Conservation (phyloP, 1,139 yeast genomes). For the Ogataea hybrid region DNA sequence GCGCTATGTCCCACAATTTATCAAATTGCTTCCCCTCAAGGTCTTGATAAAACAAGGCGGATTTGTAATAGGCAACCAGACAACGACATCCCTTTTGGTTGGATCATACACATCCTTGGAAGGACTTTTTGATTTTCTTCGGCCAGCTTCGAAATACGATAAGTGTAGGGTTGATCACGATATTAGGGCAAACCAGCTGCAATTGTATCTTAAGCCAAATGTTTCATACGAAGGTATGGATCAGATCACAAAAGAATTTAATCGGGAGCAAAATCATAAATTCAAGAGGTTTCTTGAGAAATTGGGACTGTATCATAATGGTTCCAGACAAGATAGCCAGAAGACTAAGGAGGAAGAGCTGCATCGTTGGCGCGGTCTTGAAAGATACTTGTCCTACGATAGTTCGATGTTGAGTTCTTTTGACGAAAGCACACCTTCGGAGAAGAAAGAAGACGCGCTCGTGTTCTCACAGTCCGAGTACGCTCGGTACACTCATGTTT, state of each 20-base stretch:
- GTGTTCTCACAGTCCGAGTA: conserved; percentile 56
- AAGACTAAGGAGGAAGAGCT: conserved; percentile 7
- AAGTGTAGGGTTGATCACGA: conserved; percentile 46
- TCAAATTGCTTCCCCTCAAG: conserved; percentile 35
- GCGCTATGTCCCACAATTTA: conserved; percentile 7
- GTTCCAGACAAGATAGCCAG: neutral
- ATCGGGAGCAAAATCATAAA: neutral
- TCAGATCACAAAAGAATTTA: conserved; percentile 12
- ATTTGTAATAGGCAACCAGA: conserved; percentile 71
- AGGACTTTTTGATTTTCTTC: conserved; percentile 60
- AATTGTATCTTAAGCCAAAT: conserved; percentile 66
- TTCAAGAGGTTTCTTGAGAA: conserved; percentile 3
- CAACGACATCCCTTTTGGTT: conserved; percentile 71
- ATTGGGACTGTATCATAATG: conserved; percentile 1
- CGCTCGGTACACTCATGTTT: conserved; percentile 72
- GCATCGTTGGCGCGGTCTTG: conserved; percentile 35
- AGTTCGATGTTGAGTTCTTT: neutral
- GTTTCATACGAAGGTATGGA: conserved; percentile 44
- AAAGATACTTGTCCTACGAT: conserved; percentile 25
- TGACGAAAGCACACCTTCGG: neutral
- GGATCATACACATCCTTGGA: conserved; percentile 54
- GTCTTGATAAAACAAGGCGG: conserved; percentile 55
- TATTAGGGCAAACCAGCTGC: conserved; percentile 47
- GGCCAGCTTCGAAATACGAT: conserved; percentile 53
- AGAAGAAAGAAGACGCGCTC: conserved; percentile 6